Evolutionary conservation across 345 rosid species (phyloP).

Genomic region (Euphorbia pulcherrima): DNA sequence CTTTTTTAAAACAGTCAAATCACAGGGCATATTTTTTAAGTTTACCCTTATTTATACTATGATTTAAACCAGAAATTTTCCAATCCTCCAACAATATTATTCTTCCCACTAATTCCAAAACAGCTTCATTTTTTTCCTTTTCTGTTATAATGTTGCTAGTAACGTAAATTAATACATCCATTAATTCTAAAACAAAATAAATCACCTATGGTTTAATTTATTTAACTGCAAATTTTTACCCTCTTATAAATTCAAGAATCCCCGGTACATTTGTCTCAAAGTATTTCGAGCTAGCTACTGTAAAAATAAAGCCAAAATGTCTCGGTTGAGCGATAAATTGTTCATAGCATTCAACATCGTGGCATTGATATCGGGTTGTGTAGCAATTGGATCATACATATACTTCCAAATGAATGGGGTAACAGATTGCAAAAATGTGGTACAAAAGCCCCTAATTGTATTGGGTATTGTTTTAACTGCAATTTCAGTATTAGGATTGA

Average conservation of each 20-base stretch:
- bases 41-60: no score
- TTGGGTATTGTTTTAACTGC: not conserved
- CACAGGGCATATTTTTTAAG: no score
- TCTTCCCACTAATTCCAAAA: no score
- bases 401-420: slow-evolving; percentile 6
- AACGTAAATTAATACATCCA: not conserved
- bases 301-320: not conserved
- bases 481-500: slow-evolving; percentile 12
- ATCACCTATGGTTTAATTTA: not conserved
- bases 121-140: not conserved
- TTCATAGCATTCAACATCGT: not conserved
- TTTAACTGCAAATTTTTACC: no score
- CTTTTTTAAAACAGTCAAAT: no score
- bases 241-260: not conserved
- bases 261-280: not conserved
- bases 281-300: not conserved
- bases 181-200: not conserved
- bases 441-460: slow-evolving; percentile 5
- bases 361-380: not conserved
- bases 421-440: slow-evolving; percentile 10
- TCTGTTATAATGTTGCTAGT: no score
- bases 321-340: not conserved
- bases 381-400: slow-evolving; percentile 5
- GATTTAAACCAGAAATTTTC: no score
- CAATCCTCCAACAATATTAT: no score